Percentiles rank a stretch among this genome's conserved stretches.
phyloP scores from a whole-genome alignment of 176 grass and related monocot species.

The Raddia guianensis region DNA sequence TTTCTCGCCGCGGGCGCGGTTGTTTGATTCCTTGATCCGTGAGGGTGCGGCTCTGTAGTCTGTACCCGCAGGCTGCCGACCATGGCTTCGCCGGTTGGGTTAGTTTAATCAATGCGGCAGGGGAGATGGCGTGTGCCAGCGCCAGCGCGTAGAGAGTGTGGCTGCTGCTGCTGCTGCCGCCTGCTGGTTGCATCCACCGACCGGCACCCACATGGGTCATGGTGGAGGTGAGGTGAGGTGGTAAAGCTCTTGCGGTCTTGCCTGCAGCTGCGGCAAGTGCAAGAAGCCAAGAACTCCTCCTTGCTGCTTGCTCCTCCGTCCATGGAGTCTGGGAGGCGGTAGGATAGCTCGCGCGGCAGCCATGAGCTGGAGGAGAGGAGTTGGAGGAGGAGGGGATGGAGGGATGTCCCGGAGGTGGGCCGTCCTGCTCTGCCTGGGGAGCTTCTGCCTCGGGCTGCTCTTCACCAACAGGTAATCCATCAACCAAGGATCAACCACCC shows the following conservation, averaged over 20 bases:
- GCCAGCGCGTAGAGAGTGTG: background rate
- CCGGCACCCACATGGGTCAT: slow-evolving; percentile 14
- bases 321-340: background rate
- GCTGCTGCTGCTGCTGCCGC: background rate
- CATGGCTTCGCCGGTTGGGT: background rate
- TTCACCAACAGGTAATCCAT: slow-evolving; percentile 82
- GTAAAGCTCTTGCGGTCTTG: background rate
- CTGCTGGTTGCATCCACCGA: background rate
- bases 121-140: slow-evolving; percentile 22
- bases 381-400: slow-evolving; percentile 38
- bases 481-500: background rate
- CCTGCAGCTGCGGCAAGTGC: background rate
- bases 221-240: slow-evolving; percentile 27
- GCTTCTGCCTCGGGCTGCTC: slow-evolving; percentile 93
- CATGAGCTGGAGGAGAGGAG: slow-evolving; percentile 58
- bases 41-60: background rate
- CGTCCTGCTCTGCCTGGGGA: slow-evolving; percentile 88
- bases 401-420: slow-evolving; percentile 72
- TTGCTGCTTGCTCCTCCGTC: background rate
- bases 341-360: background rate
- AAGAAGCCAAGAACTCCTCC: background rate
- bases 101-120: slow-evolving; percentile 2
- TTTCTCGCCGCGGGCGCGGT: background rate
- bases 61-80: background rate
- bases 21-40: background rate